phyloP scores from a whole-genome alignment of 2,329 filamentous ascomycete species.

The Diaporthe longicolla region DNA sequence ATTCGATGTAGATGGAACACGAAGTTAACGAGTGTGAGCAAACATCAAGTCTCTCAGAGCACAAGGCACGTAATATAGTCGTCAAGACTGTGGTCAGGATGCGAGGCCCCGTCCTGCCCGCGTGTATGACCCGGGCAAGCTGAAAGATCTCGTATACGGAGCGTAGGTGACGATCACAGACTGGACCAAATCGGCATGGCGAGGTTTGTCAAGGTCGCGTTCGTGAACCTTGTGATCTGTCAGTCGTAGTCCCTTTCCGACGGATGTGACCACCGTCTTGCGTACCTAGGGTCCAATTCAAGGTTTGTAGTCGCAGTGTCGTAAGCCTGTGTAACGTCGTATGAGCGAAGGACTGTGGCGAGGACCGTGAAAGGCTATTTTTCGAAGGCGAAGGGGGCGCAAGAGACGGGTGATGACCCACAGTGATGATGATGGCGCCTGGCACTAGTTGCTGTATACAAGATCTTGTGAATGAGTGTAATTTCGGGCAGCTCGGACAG shows the following conservation, averaged over 20 bases:
- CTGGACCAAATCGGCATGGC: conserved; percentile 14
- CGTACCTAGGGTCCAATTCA: not conserved
- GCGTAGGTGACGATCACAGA: not conserved
- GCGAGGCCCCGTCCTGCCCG: not conserved
- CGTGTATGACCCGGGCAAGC: not conserved
- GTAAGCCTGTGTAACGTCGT: conserved; percentile 17
- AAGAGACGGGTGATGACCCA: not conserved
- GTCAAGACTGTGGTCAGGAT: conserved; percentile 6
- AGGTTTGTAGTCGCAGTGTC: not conserved
- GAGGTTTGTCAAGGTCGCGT: conserved; percentile 23
- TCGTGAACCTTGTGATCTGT: conserved; percentile 26
- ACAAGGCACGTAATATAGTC: conserved; percentile 34
- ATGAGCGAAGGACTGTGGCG: conserved; percentile 10
- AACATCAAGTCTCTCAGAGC: conserved; percentile 9
- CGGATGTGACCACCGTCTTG: conserved; percentile 1
- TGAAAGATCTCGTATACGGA: conserved; percentile 2
- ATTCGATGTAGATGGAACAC: not conserved
- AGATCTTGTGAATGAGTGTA: conserved; percentile 9
- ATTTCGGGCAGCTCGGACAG: not conserved
- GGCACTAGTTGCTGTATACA: not conserved
- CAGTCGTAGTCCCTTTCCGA: not conserved
- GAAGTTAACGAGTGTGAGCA: conserved; percentile 3
- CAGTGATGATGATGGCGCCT: not conserved
- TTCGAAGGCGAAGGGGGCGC: not conserved
- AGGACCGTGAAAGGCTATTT: conserved; percentile 8